Evolutionary conservation across 495 filamentous ascomycete genomes (phyloP), one percentile per base, ranked within the genome.

Genomic region (Oleoguttula mirabilis): DNA sequence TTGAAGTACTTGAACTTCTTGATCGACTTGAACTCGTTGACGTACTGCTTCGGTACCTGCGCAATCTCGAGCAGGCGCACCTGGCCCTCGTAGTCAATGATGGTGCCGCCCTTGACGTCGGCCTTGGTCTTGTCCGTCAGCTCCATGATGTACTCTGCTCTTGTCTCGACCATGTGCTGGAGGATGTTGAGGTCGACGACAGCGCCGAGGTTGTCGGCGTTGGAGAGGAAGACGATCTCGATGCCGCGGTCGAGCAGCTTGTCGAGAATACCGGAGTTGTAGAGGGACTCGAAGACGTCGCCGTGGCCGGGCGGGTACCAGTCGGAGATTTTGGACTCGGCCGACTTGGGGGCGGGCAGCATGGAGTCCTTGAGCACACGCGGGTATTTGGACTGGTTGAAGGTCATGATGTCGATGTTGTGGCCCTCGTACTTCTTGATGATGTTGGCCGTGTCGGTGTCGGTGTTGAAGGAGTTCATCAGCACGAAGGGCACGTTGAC

Each of bases 1-100:
- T 99, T 99, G 80, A 99, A 99, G 78, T 99, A 99, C 73, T 94
- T 95, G 80, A 99, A 99, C 74, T 99, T 99, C 81, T 96, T 99
- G 71, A 99, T 99, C 36, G 90, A 95, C 79, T 99, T 99, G 84
- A 99, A 99, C 69, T 99, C 90, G 68, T 99, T 95, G 58, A 84
- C 82, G 69, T 99, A 88, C 69, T 96, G 86, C 76, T 94, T 96
- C 66, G 92, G 90, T n/a, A 99, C 90, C 69, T 99, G 90, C 10
- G 90, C 90, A 52, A 99, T 94, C 74, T 99, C 90, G 25, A 99
- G 79, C 28, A 99, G 79, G 56, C 90, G 87, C 52, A 86, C 90
- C 46, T 82, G 84, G 55, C 87, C 88, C 58, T 99, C 90, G 65
- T 94, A 93, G 70, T 99, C 87, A 61, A 99, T 99, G 69, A 99